phyloP scores from a whole-genome alignment of 352 stramenopile species.

The Lagenidium sp. region DNA sequence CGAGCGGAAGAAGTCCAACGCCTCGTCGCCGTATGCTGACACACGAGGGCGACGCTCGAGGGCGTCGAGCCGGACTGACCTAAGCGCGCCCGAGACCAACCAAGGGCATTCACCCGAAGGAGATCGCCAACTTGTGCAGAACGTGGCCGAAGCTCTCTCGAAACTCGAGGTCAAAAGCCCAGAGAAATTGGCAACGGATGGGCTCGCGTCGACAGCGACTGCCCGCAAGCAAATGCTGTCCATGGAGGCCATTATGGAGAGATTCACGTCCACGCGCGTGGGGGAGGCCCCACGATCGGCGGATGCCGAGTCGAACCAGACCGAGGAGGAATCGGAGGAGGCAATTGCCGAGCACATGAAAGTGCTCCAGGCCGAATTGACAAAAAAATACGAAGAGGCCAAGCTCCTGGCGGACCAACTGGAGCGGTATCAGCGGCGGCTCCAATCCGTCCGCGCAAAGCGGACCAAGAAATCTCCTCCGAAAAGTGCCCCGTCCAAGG shows the following conservation, averaged over 20 bases:
- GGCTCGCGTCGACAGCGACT: background rate
- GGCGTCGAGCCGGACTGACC: too few species aligned
- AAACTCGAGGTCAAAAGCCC: too few species aligned
- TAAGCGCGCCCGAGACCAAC: background rate
- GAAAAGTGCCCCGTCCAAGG: background rate
- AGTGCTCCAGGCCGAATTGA: constrained; percentile 46
- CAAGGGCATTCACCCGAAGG: too few species aligned
- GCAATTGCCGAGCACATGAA: constrained; percentile 58
- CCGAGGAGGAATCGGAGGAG: constrained; percentile 49
- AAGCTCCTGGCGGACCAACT: constrained; percentile 10
- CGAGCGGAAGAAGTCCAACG: constrained; percentile 20
- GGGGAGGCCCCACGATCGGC: constrained; percentile 4
- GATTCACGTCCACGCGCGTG: constrained; percentile 6
- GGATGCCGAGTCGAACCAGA: constrained; percentile 40
- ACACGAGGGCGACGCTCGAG: too few species aligned
- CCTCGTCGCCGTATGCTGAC: constrained; percentile 19
- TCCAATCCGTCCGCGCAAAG: constrained; percentile 6
- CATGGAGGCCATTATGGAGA: background rate
- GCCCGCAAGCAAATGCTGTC: background rate
- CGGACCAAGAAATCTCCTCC: constrained; percentile 2
- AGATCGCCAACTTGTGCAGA: too few species aligned
- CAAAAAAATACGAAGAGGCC: constrained; percentile 67
- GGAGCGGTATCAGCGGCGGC: constrained; percentile 11
- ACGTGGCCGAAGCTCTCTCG: too few species aligned
- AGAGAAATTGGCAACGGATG: too few species aligned